Percentiles rank a stretch among this genome's conserved stretches.
phyloP scores from a whole-genome alignment of 1,284 basidiomycete genomes.

The Fomitopsis betulina region DNA sequence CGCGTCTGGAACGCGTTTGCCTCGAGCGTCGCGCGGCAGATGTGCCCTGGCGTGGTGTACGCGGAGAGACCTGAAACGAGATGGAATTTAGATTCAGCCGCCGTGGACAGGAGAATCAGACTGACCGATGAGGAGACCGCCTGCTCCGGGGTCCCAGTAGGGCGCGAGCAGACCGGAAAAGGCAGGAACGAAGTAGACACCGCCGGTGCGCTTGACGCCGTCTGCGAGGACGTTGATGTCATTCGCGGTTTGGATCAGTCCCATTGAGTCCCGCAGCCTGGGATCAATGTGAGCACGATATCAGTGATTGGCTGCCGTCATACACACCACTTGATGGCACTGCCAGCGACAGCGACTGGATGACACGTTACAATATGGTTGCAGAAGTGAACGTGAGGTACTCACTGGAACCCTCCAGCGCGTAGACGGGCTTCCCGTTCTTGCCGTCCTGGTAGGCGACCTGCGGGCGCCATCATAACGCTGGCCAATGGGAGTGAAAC shows the following conservation, averaged over 20 bases:
- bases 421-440: constrained; percentile 79
- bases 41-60: constrained; percentile 92
- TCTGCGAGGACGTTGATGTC: constrained; percentile 88
- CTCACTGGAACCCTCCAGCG: constrained; percentile 90
- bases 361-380: constrained; percentile 4
- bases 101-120: neutral
- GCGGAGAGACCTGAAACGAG: constrained; percentile 64
- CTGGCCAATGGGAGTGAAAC: neutral
- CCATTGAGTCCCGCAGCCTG: constrained; percentile 86
- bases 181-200: constrained; percentile 97
- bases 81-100: neutral
- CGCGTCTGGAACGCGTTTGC: constrained; percentile 89
- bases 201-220: constrained; percentile 78
- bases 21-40: constrained; percentile 91
- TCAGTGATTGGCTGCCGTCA: neutral
- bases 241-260: constrained; percentile 73
- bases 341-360: constrained; percentile 89
- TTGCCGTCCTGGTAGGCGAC: constrained; percentile 92
- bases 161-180: constrained; percentile 92
- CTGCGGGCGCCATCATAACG: constrained; percentile 30
- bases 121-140: constrained; percentile 77
- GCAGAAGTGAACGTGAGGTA: constrained; percentile 7
- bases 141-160: constrained; percentile 89
- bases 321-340: constrained; percentile 84
- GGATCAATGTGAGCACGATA: constrained; percentile 1